Evolutionary conservation across 225 moss, liverwort and hornwort species (phyloP).

Genomic region (Lunularia cruciata): DNA sequence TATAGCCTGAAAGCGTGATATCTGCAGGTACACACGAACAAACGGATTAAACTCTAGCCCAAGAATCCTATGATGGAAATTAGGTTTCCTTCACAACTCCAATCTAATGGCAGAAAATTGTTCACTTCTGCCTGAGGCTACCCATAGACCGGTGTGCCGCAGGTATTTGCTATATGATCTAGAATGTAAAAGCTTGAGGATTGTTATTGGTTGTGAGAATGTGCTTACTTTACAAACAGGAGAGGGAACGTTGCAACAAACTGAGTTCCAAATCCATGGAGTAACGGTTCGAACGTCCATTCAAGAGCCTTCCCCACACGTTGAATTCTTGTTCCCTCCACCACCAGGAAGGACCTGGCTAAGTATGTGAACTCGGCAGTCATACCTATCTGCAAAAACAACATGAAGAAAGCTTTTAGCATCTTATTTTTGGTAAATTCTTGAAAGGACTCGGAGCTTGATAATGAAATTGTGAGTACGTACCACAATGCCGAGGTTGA

Average conservation of each 20-base stretch:
- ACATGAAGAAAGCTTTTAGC: background rate
- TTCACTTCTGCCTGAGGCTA: background rate
- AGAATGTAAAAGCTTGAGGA: background rate
- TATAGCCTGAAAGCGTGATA: constrained; percentile 93
- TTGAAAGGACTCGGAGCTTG: background rate
- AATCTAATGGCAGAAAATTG: too few relatives aligned
- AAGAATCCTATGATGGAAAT: too few relatives aligned
- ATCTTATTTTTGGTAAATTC: too few relatives aligned
- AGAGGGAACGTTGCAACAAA: constrained; percentile 85
- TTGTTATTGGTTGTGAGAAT: background rate
- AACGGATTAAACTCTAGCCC: too few relatives aligned
- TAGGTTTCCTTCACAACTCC: too few relatives aligned
- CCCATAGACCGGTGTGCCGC: background rate
- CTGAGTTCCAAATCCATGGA: constrained; percentile 96
- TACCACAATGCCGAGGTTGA: constrained; percentile 97
- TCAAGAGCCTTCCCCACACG: constrained; percentile 85
- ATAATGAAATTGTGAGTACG: constrained; percentile 17
- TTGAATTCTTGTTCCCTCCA: constrained; percentile 81
- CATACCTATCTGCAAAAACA: constrained; percentile 73
- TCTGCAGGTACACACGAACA: constrained; percentile 36
- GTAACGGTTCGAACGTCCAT: constrained; percentile 94
- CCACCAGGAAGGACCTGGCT: constrained; percentile 90
- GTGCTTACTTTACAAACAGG: constrained; percentile 76
- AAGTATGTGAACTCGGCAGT: constrained; percentile 90
- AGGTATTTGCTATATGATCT: background rate